Percentiles rank a stretch among this genome's conserved stretches.
Conservation (phyloP, 768 basidiomycete genomes). For the Boletales sp. region DNA sequence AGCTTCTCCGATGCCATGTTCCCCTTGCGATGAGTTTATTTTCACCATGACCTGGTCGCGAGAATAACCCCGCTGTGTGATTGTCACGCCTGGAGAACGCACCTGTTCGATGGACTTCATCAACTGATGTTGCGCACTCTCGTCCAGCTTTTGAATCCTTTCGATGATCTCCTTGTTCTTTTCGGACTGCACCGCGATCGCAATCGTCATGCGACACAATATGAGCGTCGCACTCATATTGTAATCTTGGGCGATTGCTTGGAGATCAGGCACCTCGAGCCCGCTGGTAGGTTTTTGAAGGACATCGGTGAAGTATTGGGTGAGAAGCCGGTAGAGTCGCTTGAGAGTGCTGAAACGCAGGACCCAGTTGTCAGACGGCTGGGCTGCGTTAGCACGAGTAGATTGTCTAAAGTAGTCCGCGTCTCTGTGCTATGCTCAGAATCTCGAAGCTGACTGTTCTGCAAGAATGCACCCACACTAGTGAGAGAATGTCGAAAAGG, state of each 20-base stretch:
- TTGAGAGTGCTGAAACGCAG: constrained; percentile 81
- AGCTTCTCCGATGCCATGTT: constrained; percentile 48
- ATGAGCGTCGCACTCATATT: constrained; percentile 61
- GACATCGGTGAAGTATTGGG: constrained; percentile 82
- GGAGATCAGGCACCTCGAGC: constrained; percentile 85
- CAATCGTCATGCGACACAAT: constrained; percentile 79
- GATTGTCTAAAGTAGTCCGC: constrained; percentile 71
- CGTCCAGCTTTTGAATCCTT: constrained; percentile 80
- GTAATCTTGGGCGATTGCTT: constrained; percentile 77
- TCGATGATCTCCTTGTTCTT: constrained; percentile 86
- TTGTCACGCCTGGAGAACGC: constrained; percentile 16
- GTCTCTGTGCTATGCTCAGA: constrained; percentile 48
- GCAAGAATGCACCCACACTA: constrained; percentile 54
- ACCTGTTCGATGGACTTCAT: constrained; percentile 97
- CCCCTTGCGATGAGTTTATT: constrained; percentile 50
- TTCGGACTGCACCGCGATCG: constrained; percentile 86
- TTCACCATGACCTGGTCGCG: constrained; percentile 67
- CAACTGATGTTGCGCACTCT: constrained; percentile 80
- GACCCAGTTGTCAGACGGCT: constrained; percentile 86
- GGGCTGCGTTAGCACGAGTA: constrained; percentile 51
- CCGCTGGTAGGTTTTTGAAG: constrained; percentile 74
- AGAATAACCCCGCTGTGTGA: not conserved
- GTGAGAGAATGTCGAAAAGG: constrained; percentile 68
- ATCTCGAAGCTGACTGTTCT: not conserved
- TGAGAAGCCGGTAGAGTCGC: constrained; percentile 82